A percentile compares a stretch with the other conserved stretches of the same genome.
phyloP scores from a whole-genome alignment of 805 yeast species.

The Kodamaea hsintzibuensis region DNA sequence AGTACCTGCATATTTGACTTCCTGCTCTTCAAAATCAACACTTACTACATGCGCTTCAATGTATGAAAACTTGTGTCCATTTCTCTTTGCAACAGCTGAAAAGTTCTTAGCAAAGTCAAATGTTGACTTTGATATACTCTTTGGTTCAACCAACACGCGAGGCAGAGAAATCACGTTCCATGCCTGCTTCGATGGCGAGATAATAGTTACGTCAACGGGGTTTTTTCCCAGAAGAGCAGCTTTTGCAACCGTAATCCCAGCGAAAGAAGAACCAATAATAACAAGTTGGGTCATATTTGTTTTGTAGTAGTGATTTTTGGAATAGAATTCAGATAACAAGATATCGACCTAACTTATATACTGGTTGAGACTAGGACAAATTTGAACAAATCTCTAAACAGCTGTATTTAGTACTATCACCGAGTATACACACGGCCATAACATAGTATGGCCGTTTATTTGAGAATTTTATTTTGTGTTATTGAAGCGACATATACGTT shows the following conservation, averaged over 20 bases:
- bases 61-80: constrained; percentile 15
- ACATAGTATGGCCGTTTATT: too few species aligned
- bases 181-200: constrained; percentile 24
- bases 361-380: too few species aligned
- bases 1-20: constrained; percentile 17
- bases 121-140: constrained; percentile 16
- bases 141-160: constrained; percentile 31
- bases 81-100: constrained; percentile 14
- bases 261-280: constrained; percentile 41
- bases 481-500: too few species aligned
- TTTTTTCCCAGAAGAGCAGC: constrained; percentile 14
- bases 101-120: constrained; percentile 21
- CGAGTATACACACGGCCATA: too few species aligned
- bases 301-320: neutral
- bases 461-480: too few species aligned
- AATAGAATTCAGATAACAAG: constrained; percentile 19
- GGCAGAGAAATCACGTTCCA: constrained; percentile 33
- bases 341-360: too few species aligned
- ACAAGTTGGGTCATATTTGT: constrained; percentile 16
- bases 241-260: constrained; percentile 30
- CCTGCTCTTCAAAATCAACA: constrained; percentile 26
- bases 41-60: constrained; percentile 26
- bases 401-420: too few species aligned
- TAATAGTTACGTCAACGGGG: constrained; percentile 22
- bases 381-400: too few species aligned